Evolutionary conservation across 2,329 filamentous ascomycete genomes (phyloP).

Genomic region (Monilinia aucupariae): DNA sequence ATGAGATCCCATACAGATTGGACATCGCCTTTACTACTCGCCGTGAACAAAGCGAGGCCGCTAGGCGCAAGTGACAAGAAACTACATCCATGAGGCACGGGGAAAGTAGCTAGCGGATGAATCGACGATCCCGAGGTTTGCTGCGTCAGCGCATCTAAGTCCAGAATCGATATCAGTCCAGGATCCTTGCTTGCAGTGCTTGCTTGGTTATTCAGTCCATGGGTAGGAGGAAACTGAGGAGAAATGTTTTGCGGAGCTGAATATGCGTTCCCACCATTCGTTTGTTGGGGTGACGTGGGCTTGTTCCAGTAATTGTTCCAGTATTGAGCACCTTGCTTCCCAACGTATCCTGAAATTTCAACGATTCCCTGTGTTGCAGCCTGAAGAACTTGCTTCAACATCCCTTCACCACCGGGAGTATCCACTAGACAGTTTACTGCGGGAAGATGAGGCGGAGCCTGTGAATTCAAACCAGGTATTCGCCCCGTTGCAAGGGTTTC

Average conservation of each 20-base stretch:
- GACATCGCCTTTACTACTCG: constrained; percentile 77
- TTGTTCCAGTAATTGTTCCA: constrained; percentile 79
- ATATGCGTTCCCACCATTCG: constrained; percentile 38
- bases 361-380: constrained; percentile 75
- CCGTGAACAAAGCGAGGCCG: constrained; percentile 69
- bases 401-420: constrained; percentile 63
- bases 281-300: constrained; percentile 40
- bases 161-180: constrained; percentile 68
- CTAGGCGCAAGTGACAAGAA: constrained; percentile 73
- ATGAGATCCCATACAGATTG: constrained; percentile 79
- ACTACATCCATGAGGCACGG: constrained; percentile 68
- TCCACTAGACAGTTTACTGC: constrained; percentile 63
- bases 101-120: constrained; percentile 66
- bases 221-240: constrained; percentile 67
- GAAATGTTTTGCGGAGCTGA: constrained; percentile 29
- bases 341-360: constrained; percentile 68
- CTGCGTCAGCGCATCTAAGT: constrained; percentile 55
- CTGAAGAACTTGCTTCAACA: constrained; percentile 71
- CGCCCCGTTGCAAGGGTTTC: constrained; percentile 48
- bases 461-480: constrained; percentile 51
- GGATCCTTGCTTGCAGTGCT: constrained; percentile 54
- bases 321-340: constrained; percentile 69
- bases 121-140: constrained; percentile 42
- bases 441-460: constrained; percentile 65
- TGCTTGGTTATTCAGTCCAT: constrained; percentile 54